Evolutionary conservation across 371 early-diverging fungal genomes (phyloP).

Genomic region (Nosema granulosis): DNA sequence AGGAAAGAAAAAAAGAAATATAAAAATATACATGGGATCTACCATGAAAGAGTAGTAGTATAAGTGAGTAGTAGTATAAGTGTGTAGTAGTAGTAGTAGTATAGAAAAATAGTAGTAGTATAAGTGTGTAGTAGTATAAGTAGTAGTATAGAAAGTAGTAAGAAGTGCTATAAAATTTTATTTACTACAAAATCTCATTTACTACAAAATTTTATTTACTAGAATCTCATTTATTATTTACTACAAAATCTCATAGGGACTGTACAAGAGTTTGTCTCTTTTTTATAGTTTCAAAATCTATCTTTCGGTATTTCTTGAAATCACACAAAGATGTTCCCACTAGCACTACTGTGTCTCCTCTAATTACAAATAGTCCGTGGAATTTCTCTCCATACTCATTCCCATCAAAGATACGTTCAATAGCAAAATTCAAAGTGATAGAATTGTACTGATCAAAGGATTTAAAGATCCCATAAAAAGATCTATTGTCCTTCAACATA

Average conservation of each 20-base stretch:
- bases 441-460: constrained; percentile 68
- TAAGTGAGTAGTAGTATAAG: neutral
- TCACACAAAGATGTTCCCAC: constrained; percentile 44
- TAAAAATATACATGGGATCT: constrained; percentile 48
- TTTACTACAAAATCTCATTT: no score
- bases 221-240: no score
- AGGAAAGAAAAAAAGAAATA: constrained; percentile 41
- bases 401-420: constrained; percentile 52
- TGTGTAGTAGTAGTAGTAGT: neutral
- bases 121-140: no score
- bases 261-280: no score
- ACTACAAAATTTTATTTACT: no score
- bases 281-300: constrained; percentile 10
- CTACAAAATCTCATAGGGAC: no score
- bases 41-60: constrained; percentile 2
- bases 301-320: neutral
- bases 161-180: no score
- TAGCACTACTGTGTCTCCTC: constrained; percentile 66
- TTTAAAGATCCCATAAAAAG: constrained; percentile 62
- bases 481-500: constrained; percentile 52
- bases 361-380: constrained; percentile 59
- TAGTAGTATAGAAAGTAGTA: no score
- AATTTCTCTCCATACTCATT: constrained; percentile 55
- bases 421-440: constrained; percentile 60
- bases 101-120: neutral